Evolutionary conservation across 2,329 filamentous ascomycete species (phyloP), one percentile per base, ranked within the genome.

Genomic region (Aspergillus versicolor): DNA sequence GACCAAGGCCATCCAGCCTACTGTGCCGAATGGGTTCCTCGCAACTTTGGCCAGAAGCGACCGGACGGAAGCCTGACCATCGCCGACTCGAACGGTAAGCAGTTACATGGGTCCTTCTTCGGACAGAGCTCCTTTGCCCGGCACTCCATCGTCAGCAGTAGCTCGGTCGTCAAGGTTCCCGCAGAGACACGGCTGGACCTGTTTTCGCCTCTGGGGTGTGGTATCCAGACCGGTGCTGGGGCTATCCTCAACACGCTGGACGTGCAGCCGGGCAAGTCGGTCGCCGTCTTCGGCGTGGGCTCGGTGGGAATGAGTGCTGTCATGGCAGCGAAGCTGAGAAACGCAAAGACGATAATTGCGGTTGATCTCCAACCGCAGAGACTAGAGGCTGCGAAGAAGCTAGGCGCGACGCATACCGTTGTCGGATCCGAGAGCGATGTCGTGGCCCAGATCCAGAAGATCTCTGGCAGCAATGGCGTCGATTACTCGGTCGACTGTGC

Each of bases 121-220:
- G 75, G 75, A 1, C 74, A 77, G 51, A 70, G 65, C 15, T 70
- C 65, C n/a, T 76, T 76, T n/a, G 41, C 51, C 2, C 32, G 51
- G 2, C 51, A 45, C 5, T 21, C 51, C 2, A 19, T 53, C 21
- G 42, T 46, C 55, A 64, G 70, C 2, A 65, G 61, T 21, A 52
- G 63, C 1, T 66, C 70, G 0, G 62, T 73, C 13, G 70, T 75
- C 15, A 69, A 68, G 43, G 65, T 53, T 19, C 64, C 2, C 51
- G 46, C 17, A 50, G 43, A 27, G 21, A 64, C 11, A 54, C 65
- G 9, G 61, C 63, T 67, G 4, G 54, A 63, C 8, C 54, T 58
- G 0, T 54, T 64, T 4, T 58, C 47, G 5, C 50, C 52, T 1
- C 56, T 74, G 13, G 71, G 71, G 2, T 74, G 71, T 43, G 66